These are phyloP conservation scores for Aurantiochytrium sp. DNA, from an alignment of 108 stramenopile species.

Conservation along the genomic window DNA sequence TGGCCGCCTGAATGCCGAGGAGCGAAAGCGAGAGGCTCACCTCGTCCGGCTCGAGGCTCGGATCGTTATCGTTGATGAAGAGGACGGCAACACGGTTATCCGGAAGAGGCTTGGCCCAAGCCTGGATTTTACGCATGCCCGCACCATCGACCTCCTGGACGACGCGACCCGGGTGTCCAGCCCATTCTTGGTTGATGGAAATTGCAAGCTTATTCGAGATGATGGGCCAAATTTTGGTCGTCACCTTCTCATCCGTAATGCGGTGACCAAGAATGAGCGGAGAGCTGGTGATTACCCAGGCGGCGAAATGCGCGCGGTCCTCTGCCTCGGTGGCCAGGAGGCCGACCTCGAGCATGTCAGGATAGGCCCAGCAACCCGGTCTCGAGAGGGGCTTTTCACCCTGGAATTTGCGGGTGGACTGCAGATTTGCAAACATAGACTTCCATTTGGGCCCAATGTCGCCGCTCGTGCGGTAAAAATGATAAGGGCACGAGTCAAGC, in stretches of 20 bases:
- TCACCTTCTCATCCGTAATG: conserved; percentile 33
- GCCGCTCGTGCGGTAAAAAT: conserved; percentile 35
- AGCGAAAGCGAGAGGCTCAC: neutral
- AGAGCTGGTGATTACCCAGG: conserved; percentile 40
- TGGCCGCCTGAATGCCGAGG: neutral
- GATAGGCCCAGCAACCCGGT: conserved; percentile 51
- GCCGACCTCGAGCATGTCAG: conserved; percentile 50
- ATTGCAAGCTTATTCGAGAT: conserved; percentile 35
- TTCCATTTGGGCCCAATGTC: conserved; percentile 33
- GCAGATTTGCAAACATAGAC: conserved; percentile 34
- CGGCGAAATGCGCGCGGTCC: conserved; percentile 38
- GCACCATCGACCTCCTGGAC: neutral
- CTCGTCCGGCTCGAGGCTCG: neutral
- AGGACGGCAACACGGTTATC: neutral
- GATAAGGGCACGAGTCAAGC: conserved; percentile 28
- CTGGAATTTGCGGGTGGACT: neutral
- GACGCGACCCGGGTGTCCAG: conserved; percentile 33
- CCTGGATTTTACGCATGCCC: neutral
- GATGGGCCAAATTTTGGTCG: conserved; percentile 35
- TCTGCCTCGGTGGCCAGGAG: conserved; percentile 19
- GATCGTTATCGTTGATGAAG: neutral
- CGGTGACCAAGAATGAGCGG: conserved; percentile 39
- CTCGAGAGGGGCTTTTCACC: conserved; percentile 23
- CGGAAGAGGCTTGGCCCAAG: neutral
- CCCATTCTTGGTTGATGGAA: conserved; percentile 39